These are phyloP conservation scores for Colletotrichum orbiculare DNA, from an alignment of 2,329 filamentous ascomycete genomes.

Conservation along the genomic window DNA sequence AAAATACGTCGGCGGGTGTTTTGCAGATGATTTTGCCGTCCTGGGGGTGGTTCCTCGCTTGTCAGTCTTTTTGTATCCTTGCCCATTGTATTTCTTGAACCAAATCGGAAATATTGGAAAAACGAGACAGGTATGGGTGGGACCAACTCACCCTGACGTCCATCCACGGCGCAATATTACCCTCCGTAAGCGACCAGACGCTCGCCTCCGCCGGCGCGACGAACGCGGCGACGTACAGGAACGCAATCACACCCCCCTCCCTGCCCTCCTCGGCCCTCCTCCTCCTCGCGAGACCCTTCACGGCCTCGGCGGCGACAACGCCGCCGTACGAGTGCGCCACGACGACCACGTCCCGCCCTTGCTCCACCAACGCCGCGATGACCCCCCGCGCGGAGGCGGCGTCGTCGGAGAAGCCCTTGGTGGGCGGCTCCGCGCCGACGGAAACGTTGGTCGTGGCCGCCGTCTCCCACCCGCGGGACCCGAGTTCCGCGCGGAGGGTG, in stretches of 20 bases:
- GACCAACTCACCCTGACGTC: conserved; percentile 37
- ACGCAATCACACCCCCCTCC: conserved; percentile 50
- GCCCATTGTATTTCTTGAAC: conserved; percentile 4
- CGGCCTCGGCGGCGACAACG: conserved; percentile 49
- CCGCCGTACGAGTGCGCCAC: conserved; percentile 57
- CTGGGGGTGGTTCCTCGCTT: conserved; percentile 6
- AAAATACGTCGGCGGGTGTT: conserved; percentile 36
- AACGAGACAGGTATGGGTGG: not conserved
- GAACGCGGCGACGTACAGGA: conserved; percentile 49
- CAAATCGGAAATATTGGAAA: not conserved
- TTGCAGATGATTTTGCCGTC: conserved; percentile 14
- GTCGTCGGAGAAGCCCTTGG: conserved; percentile 45
- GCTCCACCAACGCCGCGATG: conserved; percentile 43
- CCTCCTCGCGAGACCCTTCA: conserved; percentile 48
- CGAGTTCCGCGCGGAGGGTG: conserved; percentile 44
- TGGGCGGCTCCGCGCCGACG: conserved; percentile 45
- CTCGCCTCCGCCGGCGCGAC: conserved; percentile 42
- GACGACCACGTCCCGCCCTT: conserved; percentile 54
- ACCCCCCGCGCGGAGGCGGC: conserved; percentile 42
- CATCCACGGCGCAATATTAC: conserved; percentile 40
- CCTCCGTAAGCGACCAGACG: conserved; percentile 38
- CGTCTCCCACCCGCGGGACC: conserved; percentile 45
- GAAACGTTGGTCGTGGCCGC: conserved; percentile 45
- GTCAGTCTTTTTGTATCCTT: conserved; percentile 4
- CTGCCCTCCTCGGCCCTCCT: conserved; percentile 45